phyloP scores from a whole-genome alignment of 495 filamentous ascomycete species.

The Penicillium coffeae region DNA sequence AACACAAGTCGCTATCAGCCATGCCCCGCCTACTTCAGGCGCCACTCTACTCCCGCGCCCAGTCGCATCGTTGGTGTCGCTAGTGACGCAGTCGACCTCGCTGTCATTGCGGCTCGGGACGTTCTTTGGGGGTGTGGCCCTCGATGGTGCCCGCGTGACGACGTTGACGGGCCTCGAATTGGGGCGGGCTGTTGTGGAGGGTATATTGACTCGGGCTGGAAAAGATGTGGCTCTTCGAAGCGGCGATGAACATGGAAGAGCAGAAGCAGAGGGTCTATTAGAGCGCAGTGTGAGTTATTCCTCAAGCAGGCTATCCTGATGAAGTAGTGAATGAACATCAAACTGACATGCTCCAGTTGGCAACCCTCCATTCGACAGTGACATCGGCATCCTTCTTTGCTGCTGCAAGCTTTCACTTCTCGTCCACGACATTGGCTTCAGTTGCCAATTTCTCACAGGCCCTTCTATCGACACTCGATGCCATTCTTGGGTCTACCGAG shows the following conservation, averaged over 20 bases:
- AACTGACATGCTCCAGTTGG: slow-evolving; percentile 36
- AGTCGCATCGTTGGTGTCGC: slow-evolving; percentile 64
- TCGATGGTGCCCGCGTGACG: slow-evolving; percentile 63
- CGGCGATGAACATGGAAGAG: slow-evolving; percentile 50
- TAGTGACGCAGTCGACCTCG: slow-evolving; percentile 65
- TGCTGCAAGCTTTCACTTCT: slow-evolving; percentile 67
- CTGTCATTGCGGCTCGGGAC: slow-evolving; percentile 68
- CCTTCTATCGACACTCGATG: slow-evolving; percentile 64
- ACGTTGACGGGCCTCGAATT: slow-evolving; percentile 69
- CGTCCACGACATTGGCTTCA: slow-evolving; percentile 58
- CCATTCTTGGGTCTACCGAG: slow-evolving; percentile 73
- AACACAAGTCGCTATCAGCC: slow-evolving; percentile 10
- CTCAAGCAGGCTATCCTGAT: too few relatives aligned
- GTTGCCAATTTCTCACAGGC: slow-evolving; percentile 61
- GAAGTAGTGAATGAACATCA: too few relatives aligned
- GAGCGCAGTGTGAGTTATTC: slow-evolving; percentile 50
- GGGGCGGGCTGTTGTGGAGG: slow-evolving; percentile 62
- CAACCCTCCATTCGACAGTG: slow-evolving; percentile 58
- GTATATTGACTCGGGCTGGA: slow-evolving; percentile 64
- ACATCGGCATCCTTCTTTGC: slow-evolving; percentile 63
- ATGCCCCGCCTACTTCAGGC: slow-evolving; percentile 37
- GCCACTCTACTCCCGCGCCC: slow-evolving; percentile 62
- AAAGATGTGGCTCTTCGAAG: slow-evolving; percentile 57
- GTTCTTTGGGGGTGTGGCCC: slow-evolving; percentile 58
- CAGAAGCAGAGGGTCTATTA: slow-evolving; percentile 60